phyloP scores from a whole-genome alignment of 2,329 filamentous ascomycete species.

The Xylaria sp. region DNA sequence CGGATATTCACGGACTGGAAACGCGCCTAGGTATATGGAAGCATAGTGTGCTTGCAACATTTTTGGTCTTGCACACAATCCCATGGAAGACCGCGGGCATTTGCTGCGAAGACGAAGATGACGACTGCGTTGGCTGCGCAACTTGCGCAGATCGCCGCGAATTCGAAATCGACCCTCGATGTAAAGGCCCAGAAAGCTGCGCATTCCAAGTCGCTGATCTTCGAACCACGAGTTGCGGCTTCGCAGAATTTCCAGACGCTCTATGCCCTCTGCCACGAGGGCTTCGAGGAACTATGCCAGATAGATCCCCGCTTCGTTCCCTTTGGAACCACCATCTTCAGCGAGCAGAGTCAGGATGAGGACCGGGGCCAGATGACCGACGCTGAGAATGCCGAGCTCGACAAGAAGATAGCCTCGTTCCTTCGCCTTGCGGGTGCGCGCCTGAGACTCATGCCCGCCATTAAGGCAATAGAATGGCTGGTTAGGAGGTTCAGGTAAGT shows the following conservation, averaged over 20 bases:
- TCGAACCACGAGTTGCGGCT: conserved; percentile 81
- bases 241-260: conserved; percentile 89
- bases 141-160: conserved; percentile 87
- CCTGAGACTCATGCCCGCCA: conserved; percentile 80
- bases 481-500: conserved; percentile 82
- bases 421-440: conserved; percentile 76
- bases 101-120: conserved; percentile 53
- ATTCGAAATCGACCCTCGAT: conserved; percentile 87
- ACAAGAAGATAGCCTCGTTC: conserved; percentile 79
- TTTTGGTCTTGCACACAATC: conserved; percentile 2
- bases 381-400: conserved; percentile 79
- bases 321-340: conserved; percentile 83
- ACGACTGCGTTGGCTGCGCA: conserved; percentile 87
- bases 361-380: conserved; percentile 84
- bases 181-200: conserved; percentile 89
- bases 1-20: not conserved
- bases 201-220: conserved; percentile 94
- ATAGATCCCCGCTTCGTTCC: conserved; percentile 77
- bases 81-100: conserved; percentile 20
- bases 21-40: not conserved
- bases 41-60: not conserved
- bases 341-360: conserved; percentile 86
- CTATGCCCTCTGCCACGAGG: conserved; percentile 83
- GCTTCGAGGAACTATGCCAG: conserved; percentile 87
- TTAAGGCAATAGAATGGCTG: conserved; percentile 94